These are phyloP conservation scores for Leptographium flavum DNA, from an alignment of 2,329 filamentous ascomycete genomes.

Conservation along the genomic window DNA sequence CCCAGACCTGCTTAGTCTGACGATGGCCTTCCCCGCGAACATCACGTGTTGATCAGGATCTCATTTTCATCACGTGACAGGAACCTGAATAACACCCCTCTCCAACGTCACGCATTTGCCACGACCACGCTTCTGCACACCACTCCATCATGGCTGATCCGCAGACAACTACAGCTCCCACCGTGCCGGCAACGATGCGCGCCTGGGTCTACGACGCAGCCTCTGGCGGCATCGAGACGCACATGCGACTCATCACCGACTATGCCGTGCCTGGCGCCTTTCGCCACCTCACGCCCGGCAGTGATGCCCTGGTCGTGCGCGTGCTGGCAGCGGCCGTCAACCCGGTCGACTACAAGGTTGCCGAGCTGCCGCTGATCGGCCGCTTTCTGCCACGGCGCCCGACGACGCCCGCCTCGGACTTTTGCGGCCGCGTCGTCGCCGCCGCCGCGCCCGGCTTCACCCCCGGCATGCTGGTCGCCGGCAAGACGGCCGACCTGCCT, in stretches of 20 bases:
- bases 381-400: conserved; percentile 23
- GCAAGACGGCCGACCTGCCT: conserved; percentile 1
- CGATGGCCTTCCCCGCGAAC: no score
- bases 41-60: no score
- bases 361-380: conserved; percentile 24
- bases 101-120: no score
- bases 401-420: conserved; percentile 33
- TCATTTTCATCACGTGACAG: no score
- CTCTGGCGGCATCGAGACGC: conserved; percentile 18
- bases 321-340: conserved; percentile 30
- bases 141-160: neutral
- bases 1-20: no score
- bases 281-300: conserved; percentile 8
- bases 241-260: conserved; percentile 16
- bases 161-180: neutral
- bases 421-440: conserved; percentile 31
- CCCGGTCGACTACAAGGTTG: conserved; percentile 34
- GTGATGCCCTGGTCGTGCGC: conserved; percentile 25
- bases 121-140: neutral
- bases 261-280: conserved; percentile 9
- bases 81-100: neutral
- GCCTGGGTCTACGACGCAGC: conserved; percentile 11
- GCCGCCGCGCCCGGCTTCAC: conserved; percentile 4
- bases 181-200: conserved; percentile 9
- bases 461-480: conserved; percentile 11